Evolutionary conservation across 306 rosid species (phyloP).

Genomic region (Cucumis cinereus): DNA sequence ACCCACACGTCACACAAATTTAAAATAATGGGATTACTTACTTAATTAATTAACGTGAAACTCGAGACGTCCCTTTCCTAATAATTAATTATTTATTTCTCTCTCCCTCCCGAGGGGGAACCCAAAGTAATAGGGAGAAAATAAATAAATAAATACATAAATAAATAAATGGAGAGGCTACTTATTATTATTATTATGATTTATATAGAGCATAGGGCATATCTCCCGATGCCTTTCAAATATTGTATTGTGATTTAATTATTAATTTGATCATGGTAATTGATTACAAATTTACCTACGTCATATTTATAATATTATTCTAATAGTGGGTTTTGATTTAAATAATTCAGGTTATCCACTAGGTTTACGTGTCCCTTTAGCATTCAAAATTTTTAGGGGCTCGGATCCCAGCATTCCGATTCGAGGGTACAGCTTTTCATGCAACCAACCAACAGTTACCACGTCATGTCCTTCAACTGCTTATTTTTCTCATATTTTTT

Average conservation of each 20-base stretch:
- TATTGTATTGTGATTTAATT: not conserved
- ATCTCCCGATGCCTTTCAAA: not conserved
- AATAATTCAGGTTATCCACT: not conserved
- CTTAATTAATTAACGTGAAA: not conserved
- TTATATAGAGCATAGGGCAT: not conserved
- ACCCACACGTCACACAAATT: not conserved
- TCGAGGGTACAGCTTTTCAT: not conserved
- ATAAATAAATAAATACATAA: not conserved
- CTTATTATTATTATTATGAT: too few species aligned
- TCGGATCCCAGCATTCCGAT: not conserved
- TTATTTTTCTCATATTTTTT: too few species aligned
- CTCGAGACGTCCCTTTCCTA: not conserved
- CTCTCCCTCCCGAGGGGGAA: not conserved
- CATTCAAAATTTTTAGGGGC: not conserved
- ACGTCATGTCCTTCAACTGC: not conserved
- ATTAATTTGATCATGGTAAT: not conserved
- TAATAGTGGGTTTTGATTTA: not conserved
- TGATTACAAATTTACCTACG: not conserved
- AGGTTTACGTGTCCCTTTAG: not conserved
- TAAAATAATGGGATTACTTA: not conserved
- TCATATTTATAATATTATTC: not conserved
- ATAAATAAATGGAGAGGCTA: not conserved
- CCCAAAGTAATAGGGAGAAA: not conserved
- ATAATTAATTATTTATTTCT: not conserved
- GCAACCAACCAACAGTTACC: not conserved